phyloP scores from a whole-genome alignment of 495 filamentous ascomycete genomes.

The Penicillium bovifimosum region DNA sequence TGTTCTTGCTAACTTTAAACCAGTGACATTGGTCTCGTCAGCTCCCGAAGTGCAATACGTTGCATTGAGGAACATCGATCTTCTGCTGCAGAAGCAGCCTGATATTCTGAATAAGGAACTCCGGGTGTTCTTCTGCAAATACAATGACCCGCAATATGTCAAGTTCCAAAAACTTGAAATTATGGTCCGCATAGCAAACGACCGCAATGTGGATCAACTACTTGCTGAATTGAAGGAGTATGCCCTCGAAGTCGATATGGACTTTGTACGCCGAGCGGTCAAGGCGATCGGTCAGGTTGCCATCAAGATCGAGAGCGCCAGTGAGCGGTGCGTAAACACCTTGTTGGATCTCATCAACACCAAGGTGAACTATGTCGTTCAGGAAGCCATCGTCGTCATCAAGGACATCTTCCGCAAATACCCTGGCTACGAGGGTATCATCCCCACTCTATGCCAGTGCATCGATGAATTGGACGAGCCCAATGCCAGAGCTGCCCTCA shows the following conservation, averaged over 20 bases:
- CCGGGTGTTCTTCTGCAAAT: conserved; percentile 99
- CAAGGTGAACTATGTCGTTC: conserved; percentile 98
- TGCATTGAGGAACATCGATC: conserved; percentile 89
- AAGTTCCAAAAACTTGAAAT: conserved; percentile 98
- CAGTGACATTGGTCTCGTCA: conserved; percentile 93
- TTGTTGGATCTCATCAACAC: conserved; percentile 90
- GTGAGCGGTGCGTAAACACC: conserved; percentile 91
- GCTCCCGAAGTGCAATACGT: conserved; percentile 98
- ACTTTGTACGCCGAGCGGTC: conserved; percentile 90
- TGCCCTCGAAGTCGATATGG: conserved; percentile 97
- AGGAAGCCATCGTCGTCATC: conserved; percentile 96
- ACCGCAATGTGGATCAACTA: conserved; percentile 93
- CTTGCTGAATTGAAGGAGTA: conserved; percentile 94
- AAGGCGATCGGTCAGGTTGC: conserved; percentile 95
- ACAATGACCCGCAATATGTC: conserved; percentile 96
- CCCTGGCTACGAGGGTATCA: conserved; percentile 95
- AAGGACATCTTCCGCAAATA: conserved; percentile 98
- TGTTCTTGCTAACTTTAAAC: conserved; percentile 15
- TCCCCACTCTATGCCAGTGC: conserved; percentile 91
- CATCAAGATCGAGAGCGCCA: conserved; percentile 93
- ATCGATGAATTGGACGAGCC: conserved; percentile 97
- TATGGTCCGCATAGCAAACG: conserved; percentile 98
- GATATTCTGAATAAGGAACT: conserved; percentile 97
- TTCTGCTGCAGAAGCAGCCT: conserved; percentile 89
- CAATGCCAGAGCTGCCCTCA: conserved; percentile 81